Base-by-base conservation (phyloP, 495 filamentous ascomycete genomes). In the Sordaria brevicollis region DNA sequence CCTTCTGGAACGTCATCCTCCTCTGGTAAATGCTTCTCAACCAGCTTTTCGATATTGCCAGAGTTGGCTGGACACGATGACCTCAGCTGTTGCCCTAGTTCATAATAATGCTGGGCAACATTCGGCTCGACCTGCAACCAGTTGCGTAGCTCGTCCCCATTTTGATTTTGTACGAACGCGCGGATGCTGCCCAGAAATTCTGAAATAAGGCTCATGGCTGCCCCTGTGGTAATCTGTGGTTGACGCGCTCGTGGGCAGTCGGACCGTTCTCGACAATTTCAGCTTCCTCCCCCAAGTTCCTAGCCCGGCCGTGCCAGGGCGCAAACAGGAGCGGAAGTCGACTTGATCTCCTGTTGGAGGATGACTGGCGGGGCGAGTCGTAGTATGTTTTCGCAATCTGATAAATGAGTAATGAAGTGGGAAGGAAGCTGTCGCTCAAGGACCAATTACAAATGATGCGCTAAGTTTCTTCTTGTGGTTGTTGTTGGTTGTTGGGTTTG, bases 41-140 rank as follows among this genome's bases (percentile, higher is more conserved):
- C 83, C 33, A 89, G 77, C 65, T 84, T 84, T 71, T 90, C 86
- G 35, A 97, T 81, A 11, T 83, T 82, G 25, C 77, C 83, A 5
- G 82, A 37, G 68, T 80, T 83, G 54, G 79, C 74, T 19, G 81
- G 84, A 74, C 86, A 93, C 8, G 77, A 74, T 17, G 83, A 76
- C 70, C 83, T 87, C 67, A 97, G 80, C 76, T 94, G 90, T 2
- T 74, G 74, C 21, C 87, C 86, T 75, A 97, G 89, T 57, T 86
- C 81, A 67, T 82, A 79, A 79, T 95, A 96, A 11, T 89, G 83
- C 5, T 86, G 83, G 4, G 88, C 82, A 21, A 82, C 74, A 69
- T 78, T 75, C 13, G 78, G 79, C 65, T 83, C 83, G 39, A 84
- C 82, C 33, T 78, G 77, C 36, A 85, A 75, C 81, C 81, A 83